Evolutionary conservation across 73 alveolate species (phyloP), one percentile per base, ranked within the genome.

Genomic region (Paramecium biaurelia): DNA sequence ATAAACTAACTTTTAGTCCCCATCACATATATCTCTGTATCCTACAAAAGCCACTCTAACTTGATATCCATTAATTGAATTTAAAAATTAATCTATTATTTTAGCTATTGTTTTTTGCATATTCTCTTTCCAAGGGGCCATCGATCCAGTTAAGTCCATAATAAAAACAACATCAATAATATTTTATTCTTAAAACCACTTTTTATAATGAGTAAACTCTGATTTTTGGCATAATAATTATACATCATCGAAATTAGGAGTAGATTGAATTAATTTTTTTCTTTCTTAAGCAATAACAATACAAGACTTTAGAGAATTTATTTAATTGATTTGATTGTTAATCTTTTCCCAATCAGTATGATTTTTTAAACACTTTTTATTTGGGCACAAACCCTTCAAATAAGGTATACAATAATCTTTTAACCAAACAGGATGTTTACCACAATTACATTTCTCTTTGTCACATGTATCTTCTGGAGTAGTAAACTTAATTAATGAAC

Each of bases 21-120:
- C 3, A 38, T 85, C 93, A 15, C 70, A 24, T 18, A 28, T 14
- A 38, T 85, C 93, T 28, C 93, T 58, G 12, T 85, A 85, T 15
- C 93, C 93, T 57, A 85, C 49, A 68, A 85, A 85, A 8, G 92
- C 93, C 9, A 85, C 37, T 30, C 87, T 74, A 34, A 37, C 32
- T 21, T 23, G 37, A 74, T 34, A 74, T 37, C 87, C 59, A 28
- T 74, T 74, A 14, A 74, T 10, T 5, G 59, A 30, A 12, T 41
- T n/a, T 74, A 12, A 21, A 74, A 74, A 74, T 74, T 35, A 21
- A 34, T 74, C 32, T 10, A 74, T 74, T 18, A 74, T 34, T 37
- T 34, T 37, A 18, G 59, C 67, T 30, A 74, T 41, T 0, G 87
- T 74, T 11, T 74, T 8, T 37, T 74, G 12, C 67, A 41, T 41